Conservation (phyloP, 2,329 filamentous ascomycete genomes). For the Mollisia scopiformis region DNA sequence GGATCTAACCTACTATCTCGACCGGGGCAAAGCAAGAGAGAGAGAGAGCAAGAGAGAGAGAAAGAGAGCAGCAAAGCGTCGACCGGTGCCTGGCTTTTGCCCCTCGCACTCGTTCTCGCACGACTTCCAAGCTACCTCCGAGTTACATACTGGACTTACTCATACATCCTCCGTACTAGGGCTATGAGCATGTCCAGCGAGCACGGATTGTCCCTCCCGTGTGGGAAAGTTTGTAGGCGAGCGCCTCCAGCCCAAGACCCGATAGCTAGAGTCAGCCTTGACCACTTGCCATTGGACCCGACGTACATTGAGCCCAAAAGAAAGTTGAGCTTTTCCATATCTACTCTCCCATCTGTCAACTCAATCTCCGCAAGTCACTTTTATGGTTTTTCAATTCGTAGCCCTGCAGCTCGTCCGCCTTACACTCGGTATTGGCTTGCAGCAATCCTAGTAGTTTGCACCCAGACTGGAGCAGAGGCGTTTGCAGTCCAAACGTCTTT, state of each 20-base stretch:
- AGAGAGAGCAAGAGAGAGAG: too few species aligned
- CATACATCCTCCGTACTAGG: neutral
- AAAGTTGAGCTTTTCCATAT: neutral
- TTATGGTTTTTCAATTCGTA: neutral
- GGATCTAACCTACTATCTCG: neutral
- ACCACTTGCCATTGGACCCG: slow-evolving; percentile 1
- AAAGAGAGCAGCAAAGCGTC: neutral
- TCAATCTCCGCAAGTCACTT: neutral
- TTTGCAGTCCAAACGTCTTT: neutral
- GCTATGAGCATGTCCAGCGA: neutral
- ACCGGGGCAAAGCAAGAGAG: too few species aligned
- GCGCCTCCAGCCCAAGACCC: neutral
- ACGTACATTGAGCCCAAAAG: neutral
- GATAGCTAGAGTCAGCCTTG: slow-evolving; percentile 12
- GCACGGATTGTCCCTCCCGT: neutral
- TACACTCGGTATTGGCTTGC: neutral
- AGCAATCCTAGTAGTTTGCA: neutral
- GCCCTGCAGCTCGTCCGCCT: neutral
- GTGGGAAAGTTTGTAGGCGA: neutral
- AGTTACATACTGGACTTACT: too few species aligned
- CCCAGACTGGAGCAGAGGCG: neutral
- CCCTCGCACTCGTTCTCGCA: too few species aligned
- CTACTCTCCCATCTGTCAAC: neutral
- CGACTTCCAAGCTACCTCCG: too few species aligned
- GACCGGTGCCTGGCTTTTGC: too few species aligned